Conservation (phyloP, 1,284 basidiomycete species). For the Coriolopsis trogii region DNA sequence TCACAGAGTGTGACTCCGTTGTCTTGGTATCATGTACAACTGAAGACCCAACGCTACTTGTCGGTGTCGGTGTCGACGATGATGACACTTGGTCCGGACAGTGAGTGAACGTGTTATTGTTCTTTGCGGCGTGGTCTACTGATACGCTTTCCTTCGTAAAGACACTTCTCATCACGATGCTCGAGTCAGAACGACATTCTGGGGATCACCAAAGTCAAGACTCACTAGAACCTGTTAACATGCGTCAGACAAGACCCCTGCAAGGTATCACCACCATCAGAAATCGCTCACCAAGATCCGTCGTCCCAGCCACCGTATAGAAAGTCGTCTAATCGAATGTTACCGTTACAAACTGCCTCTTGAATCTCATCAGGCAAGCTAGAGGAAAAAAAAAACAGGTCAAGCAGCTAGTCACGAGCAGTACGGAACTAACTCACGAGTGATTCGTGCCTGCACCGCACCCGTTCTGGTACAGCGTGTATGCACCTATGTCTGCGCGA, state of each 20-base stretch:
- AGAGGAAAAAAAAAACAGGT: too few species aligned
- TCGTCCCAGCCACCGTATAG: slow-evolving; percentile 16
- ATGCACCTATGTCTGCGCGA: slow-evolving; percentile 9
- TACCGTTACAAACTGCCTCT: slow-evolving; percentile 14
- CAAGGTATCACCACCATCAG: not conserved
- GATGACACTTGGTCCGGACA: slow-evolving; percentile 9
- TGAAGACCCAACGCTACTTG: too few species aligned
- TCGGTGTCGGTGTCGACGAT: too few species aligned
- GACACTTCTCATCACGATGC: not conserved
- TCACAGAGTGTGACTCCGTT: too few species aligned
- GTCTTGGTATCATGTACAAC: too few species aligned
- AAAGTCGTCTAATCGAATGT: slow-evolving; percentile 18
- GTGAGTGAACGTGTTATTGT: slow-evolving; percentile 14
- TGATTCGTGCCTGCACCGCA: slow-evolving; percentile 11
- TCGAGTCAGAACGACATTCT: too few species aligned
- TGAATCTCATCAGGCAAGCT: slow-evolving; percentile 12
- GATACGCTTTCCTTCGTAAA: slow-evolving; percentile 15
- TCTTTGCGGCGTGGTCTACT: slow-evolving; percentile 6
- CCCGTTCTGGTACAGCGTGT: slow-evolving; percentile 2
- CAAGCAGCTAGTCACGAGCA: not conserved
- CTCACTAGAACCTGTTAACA: slow-evolving; percentile 16
- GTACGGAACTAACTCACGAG: slow-evolving; percentile 1
- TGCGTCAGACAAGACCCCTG: not conserved
- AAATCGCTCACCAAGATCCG: slow-evolving; percentile 16
- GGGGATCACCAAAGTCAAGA: too few species aligned